These are phyloP conservation scores for Peronosclerospora sorghi DNA, from an alignment of 352 stramenopile genomes.

Conservation along the genomic window DNA sequence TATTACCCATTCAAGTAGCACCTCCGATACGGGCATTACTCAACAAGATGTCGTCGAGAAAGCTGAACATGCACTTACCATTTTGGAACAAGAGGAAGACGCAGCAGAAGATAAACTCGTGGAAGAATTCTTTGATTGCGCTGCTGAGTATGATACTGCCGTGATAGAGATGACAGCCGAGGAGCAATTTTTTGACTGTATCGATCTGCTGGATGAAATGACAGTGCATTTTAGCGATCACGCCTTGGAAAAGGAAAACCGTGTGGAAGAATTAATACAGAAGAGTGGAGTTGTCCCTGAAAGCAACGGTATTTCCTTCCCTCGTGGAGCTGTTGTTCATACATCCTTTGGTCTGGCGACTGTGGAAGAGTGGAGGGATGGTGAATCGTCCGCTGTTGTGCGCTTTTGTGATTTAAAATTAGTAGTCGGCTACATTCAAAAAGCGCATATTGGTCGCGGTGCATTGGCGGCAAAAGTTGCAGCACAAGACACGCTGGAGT, in stretches of 20 bases:
- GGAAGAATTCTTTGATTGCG: constrained; percentile 82
- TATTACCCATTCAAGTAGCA: constrained; percentile 3
- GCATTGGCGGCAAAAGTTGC: constrained; percentile 34
- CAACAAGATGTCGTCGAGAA: constrained; percentile 10
- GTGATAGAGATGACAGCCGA: constrained; percentile 54
- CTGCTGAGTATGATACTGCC: constrained; percentile 43
- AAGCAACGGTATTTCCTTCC: constrained; percentile 22
- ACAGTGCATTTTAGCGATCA: constrained; percentile 28
- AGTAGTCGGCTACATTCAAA: constrained; percentile 61
- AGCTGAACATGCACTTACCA: constrained; percentile 22
- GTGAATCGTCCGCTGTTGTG: constrained; percentile 27
- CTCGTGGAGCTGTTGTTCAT: constrained; percentile 37
- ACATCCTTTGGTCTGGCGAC: constrained; percentile 61
- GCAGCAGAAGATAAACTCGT: constrained; percentile 41
- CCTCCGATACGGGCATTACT: neutral
- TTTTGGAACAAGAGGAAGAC: constrained; percentile 22
- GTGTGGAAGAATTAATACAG: constrained; percentile 4
- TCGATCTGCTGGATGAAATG: constrained; percentile 54
- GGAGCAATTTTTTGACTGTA: constrained; percentile 80
- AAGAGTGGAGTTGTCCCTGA: neutral
- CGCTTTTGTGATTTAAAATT: constrained; percentile 23
- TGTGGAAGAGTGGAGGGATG: constrained; percentile 39
- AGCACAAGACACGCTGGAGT: constrained; percentile 33
- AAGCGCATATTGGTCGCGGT: constrained; percentile 40
- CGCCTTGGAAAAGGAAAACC: constrained; percentile 10